phyloP scores from a whole-genome alignment of 208 protist genomes.

The Acanthamoeba triangularis region DNA sequence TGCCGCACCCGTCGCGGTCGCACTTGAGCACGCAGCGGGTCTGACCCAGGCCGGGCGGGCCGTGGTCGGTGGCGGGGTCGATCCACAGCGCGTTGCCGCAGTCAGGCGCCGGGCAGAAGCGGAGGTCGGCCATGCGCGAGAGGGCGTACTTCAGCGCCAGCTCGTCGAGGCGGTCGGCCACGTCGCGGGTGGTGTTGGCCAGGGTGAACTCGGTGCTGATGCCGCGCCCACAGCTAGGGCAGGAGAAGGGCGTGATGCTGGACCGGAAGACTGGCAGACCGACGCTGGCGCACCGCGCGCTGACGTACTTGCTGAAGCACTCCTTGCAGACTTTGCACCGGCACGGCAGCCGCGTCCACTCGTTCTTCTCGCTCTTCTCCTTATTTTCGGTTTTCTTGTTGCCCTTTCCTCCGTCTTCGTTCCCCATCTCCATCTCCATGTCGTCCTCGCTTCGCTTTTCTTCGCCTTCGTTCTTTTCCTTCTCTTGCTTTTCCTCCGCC shows the following conservation, averaged over 20 bases:
- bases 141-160: not conserved
- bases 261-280: not conserved
- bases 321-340: not conserved
- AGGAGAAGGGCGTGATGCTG: not conserved
- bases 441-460: too few relatives aligned
- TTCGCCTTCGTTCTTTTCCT: not conserved
- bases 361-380: not conserved
- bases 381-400: not conserved
- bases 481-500: not conserved
- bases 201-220: not conserved
- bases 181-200: not conserved
- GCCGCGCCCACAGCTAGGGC: not conserved
- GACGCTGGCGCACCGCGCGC: not conserved
- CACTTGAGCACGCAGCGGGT: not conserved
- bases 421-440: too few relatives aligned
- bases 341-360: not conserved
- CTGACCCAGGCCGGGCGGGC: not conserved
- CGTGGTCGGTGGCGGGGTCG: not conserved
- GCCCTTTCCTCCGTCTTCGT: not conserved
- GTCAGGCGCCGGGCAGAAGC: slow-evolving; percentile 28
- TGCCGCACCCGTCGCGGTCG: not conserved
- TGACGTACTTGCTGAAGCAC: slow-evolving; percentile 2
- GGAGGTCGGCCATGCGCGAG: slow-evolving; percentile 6
- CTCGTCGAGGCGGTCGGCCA: not conserved
- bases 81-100: slow-evolving; percentile 41